phyloP scores from a whole-genome alignment of 176 grass and related monocot genomes.

The Carex myosuroides region DNA sequence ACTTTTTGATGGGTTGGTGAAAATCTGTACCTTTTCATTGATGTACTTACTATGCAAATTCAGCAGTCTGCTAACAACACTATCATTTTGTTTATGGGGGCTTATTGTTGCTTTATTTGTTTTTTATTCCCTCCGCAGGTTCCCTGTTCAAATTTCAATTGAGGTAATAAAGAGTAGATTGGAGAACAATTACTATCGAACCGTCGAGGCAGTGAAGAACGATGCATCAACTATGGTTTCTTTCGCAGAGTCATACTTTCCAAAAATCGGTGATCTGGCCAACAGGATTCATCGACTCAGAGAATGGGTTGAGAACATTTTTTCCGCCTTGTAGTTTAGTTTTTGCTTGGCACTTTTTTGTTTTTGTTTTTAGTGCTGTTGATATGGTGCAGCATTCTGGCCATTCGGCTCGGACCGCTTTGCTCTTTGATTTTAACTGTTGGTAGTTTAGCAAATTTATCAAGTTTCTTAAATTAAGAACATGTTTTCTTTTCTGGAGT shows the following conservation, averaged over 20 bases:
- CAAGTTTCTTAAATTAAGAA: background rate
- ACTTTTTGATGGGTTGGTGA: background rate
- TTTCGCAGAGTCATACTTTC: slow-evolving; percentile 60
- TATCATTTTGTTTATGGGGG: background rate
- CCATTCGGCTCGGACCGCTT: slow-evolving; percentile 12
- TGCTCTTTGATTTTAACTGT: background rate
- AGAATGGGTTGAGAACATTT: slow-evolving; percentile 40
- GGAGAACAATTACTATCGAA: slow-evolving; percentile 71
- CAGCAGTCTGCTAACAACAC: background rate
- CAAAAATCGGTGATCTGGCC: slow-evolving; percentile 49
- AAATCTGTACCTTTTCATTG: background rate
- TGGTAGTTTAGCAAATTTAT: background rate
- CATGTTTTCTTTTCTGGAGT: background rate
- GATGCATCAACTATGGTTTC: slow-evolving; percentile 67
- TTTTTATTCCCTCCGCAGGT: slow-evolving; percentile 30
- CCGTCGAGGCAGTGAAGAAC: slow-evolving; percentile 63
- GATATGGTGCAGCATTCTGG: slow-evolving; percentile 6
- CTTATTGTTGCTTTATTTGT: background rate
- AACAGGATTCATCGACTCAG: slow-evolving; percentile 48
- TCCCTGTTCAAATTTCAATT: slow-evolving; percentile 73
- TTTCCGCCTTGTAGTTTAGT: slow-evolving; percentile 41
- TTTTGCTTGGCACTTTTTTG: background rate
- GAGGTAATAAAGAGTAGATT: slow-evolving; percentile 85
- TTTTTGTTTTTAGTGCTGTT: background rate
- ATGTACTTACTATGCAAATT: background rate